Base-by-base conservation (phyloP, 31 red algal species). In the Asparagopsis taxiformis region DNA sequence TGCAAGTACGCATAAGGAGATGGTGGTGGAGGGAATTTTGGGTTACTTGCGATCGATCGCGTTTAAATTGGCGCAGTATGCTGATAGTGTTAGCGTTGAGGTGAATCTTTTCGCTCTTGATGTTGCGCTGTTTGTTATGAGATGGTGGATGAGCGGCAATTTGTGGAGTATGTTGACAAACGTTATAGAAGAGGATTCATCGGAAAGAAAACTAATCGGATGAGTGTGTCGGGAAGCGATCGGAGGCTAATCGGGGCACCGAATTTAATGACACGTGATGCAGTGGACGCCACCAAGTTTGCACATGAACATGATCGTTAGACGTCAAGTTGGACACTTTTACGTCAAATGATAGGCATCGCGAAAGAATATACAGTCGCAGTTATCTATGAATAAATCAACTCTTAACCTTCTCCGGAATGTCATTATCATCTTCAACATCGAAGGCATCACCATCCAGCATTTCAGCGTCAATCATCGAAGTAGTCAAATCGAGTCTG, bases 51-150 rank as follows among this genome's bases (percentile, higher is more conserved):
- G n/a, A n/a, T n/a, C n/a, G 15, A 48, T 34, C 62, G 30, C 3
- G 31, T 22, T 17, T 15, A 24, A 29, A 64, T 29, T 54, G 56
- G 66, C 17, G 53, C 8, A 56, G 54, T 16, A 37, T 43, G 68
- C 11, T 43, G 17, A 48, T 62, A 22, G 79, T 24, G 79, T 38
- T 17, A 29, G n/a, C n/a, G 58, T 84, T 26, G 79, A 84, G 31
- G 7, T 84, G 38, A 57, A 74, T 10, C 32, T 84, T 32, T 33
- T 84, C 21, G 32, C 33, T 21, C 19, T 84, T 11, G 79, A 84
- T 66, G 79, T 66, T 8, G 78, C 66, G 22, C 59, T 60, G 31
- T 20, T 76, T 29, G 55, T 31, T 6, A 23, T 76, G 55, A 37
- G 36, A 35, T 76, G 72, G 54, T 76, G 72, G 72, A 48, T 76